These are phyloP conservation scores for Asterophora lycoperdoides DNA, from an alignment of 768 basidiomycete species.

Conservation along the genomic window DNA sequence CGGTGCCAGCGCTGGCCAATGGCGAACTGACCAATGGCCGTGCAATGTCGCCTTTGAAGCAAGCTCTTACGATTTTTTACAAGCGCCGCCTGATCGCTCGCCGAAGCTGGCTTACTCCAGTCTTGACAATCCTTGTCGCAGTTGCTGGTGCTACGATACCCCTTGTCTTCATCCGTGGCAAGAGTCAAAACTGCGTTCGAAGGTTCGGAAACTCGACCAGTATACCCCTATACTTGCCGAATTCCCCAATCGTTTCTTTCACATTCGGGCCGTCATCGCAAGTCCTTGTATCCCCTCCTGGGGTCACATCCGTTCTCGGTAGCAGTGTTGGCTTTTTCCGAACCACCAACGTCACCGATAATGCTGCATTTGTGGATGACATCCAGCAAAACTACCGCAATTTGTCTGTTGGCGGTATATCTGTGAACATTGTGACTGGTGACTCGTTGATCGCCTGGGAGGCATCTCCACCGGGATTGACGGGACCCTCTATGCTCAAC, in stretches of 20 bases:
- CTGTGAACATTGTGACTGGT: slow-evolving; percentile 47
- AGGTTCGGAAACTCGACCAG: slow-evolving; percentile 32
- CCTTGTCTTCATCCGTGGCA: slow-evolving; percentile 54
- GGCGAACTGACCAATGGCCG: slow-evolving; percentile 49
- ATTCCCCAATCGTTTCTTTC: slow-evolving; percentile 35
- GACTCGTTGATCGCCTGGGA: slow-evolving; percentile 69
- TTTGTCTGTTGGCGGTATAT: slow-evolving; percentile 65
- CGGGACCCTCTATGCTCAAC: slow-evolving; percentile 61
- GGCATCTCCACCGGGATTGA: slow-evolving; percentile 53
- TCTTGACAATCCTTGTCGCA: slow-evolving; percentile 49
- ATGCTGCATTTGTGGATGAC: slow-evolving; percentile 52
- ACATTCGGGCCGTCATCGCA: slow-evolving; percentile 28
- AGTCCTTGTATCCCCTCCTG: slow-evolving; percentile 52
- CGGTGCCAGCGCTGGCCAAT: no score
- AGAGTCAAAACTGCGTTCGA: slow-evolving; percentile 47
- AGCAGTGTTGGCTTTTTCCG: slow-evolving; percentile 30
- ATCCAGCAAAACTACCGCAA: slow-evolving; percentile 50
- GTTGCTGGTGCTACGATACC: slow-evolving; percentile 66
- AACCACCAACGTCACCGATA: slow-evolving; percentile 45
- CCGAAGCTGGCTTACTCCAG: slow-evolving; percentile 64
- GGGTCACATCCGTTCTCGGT: slow-evolving; percentile 45
- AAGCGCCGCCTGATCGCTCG: slow-evolving; percentile 63
- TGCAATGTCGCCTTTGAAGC: slow-evolving; percentile 50
- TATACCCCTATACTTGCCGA: slow-evolving; percentile 54
- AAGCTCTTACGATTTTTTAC: slow-evolving; percentile 69